Base-by-base conservation (phyloP, 2,329 filamentous ascomycete species). In the Tolypocladium inflatum region DNA sequence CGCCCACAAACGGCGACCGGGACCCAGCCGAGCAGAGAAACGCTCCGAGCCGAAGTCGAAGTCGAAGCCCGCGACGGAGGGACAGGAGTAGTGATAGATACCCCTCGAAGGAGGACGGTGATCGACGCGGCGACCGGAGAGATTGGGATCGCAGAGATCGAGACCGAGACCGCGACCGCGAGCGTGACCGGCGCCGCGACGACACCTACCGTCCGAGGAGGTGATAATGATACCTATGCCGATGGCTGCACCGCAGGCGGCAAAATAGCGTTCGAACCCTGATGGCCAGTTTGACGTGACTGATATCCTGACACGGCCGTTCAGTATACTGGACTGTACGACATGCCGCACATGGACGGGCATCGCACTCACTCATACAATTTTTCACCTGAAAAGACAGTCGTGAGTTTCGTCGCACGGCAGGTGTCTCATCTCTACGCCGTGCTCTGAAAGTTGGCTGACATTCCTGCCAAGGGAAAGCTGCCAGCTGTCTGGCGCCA, bases 61-160 rank as follows among this genome's bases (percentile, higher is more conserved):
- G 74, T 64, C 75, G 73, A 60, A 82, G 75, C 60, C 68, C 68
- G 11, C 63, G 59, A 17, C 59, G 66, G 70, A 66, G 69, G 70
- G 67, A 68, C 59, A 65, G 62, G 59, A 63, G 62, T 64, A 69
- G 64, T 62, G 72, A 65, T 63, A 68, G 68, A 65, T 70, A 72
- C 64, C 63, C 60, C 57, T 58, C 58, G 5, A 57, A 66, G 17
- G 64, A 63, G 56, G 64, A 64, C 30, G 62, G 68, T 73, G 55
- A 61, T 21, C 61, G 64, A 58, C 66, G 67, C 33, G 58, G 48
- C 7, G 64, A 62, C 53, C 61, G 67, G 55, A 67, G 67, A 57
- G 65, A 59, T 26, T 52, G 45, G 41, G 54, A 62, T 54, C 53
- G 50, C 55, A 59, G 61, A 13, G 59, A 63, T 41, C 54, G 57